phyloP scores from a whole-genome alignment of 352 stramenopile genomes.

The Globisporangium paroecandrum region DNA sequence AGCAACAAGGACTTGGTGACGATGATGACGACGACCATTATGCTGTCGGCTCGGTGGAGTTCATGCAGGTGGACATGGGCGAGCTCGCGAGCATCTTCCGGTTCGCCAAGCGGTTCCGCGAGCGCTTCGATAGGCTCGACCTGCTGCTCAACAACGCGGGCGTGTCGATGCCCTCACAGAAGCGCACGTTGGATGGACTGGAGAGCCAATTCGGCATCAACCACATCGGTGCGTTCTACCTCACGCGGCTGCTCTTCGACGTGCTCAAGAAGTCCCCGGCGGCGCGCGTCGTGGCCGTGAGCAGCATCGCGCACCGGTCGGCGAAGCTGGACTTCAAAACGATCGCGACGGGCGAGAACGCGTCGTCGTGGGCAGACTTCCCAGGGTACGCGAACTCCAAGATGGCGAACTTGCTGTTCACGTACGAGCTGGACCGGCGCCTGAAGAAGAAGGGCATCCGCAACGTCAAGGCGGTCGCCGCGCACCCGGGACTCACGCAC shows the following conservation, averaged over 20 bases:
- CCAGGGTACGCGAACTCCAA: constrained; percentile 55
- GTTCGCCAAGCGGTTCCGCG: constrained; percentile 20
- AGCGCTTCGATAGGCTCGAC: constrained; percentile 23
- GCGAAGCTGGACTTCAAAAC: constrained; percentile 15
- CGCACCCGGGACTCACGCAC: constrained; percentile 46
- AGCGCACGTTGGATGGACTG: constrained; percentile 22
- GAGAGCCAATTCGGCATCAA: constrained; percentile 52
- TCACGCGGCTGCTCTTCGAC: constrained; percentile 40
- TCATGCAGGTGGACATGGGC: constrained; percentile 30
- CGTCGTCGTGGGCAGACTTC: constrained; percentile 22
- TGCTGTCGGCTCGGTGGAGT: constrained; percentile 12
- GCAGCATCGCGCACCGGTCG: constrained; percentile 31
- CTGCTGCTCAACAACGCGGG: constrained; percentile 39
- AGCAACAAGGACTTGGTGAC: not conserved
- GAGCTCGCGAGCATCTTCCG: constrained; percentile 17
- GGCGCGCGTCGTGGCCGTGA: constrained; percentile 35
- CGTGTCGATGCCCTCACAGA: constrained; percentile 14
- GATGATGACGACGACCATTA: constrained; percentile 14
- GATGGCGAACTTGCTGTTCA: constrained; percentile 61
- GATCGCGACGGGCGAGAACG: constrained; percentile 8
- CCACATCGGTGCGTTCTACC: constrained; percentile 45
- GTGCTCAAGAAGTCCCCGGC: constrained; percentile 22
- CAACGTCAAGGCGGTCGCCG: constrained; percentile 47
- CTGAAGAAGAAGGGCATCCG: constrained; percentile 26
- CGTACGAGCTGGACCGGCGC: constrained; percentile 51